Evolutionary conservation across 768 basidiomycete species (phyloP).

Genomic region (Serendipita sp.): DNA sequence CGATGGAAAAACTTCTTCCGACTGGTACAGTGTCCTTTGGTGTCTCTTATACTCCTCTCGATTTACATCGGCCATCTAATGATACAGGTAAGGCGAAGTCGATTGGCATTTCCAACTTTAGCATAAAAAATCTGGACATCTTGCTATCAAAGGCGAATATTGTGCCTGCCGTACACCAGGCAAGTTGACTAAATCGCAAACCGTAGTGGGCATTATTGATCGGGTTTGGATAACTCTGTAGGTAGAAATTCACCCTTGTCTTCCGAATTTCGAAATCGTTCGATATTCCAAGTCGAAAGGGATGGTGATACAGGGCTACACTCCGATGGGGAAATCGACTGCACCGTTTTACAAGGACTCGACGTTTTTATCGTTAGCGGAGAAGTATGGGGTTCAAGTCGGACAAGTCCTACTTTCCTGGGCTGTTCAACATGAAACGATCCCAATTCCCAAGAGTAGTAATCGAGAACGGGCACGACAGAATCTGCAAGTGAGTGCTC

Average conservation of each 20-base stretch:
- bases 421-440: slow-evolving; percentile 15
- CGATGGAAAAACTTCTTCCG: slow-evolving; percentile 23
- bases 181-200: slow-evolving; percentile 26
- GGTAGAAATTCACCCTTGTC: slow-evolving; percentile 49
- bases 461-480: slow-evolving; percentile 4
- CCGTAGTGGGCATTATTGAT: no score
- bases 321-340: slow-evolving; percentile 27
- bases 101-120: slow-evolving; percentile 46
- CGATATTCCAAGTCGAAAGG: slow-evolving; percentile 21
- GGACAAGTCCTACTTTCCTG: slow-evolving; percentile 15
- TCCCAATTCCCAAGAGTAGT: slow-evolving; percentile 14
- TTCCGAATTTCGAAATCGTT: slow-evolving; percentile 35
- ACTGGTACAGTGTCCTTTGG: slow-evolving; percentile 16
- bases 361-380: slow-evolving; percentile 21
- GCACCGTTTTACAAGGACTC: slow-evolving; percentile 22
- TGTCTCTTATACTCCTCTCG: neutral
- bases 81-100: slow-evolving; percentile 28
- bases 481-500: slow-evolving; percentile 13
- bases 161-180: slow-evolving; percentile 53
- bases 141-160: slow-evolving; percentile 34
- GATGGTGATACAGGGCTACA: slow-evolving; percentile 52
- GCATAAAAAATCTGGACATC: slow-evolving; percentile 27
- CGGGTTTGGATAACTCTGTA: no score
- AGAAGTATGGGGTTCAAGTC: slow-evolving; percentile 30
- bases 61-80: neutral